Evolutionary conservation across 768 basidiomycete genomes (phyloP).

Genomic region (Mycena rosella): DNA sequence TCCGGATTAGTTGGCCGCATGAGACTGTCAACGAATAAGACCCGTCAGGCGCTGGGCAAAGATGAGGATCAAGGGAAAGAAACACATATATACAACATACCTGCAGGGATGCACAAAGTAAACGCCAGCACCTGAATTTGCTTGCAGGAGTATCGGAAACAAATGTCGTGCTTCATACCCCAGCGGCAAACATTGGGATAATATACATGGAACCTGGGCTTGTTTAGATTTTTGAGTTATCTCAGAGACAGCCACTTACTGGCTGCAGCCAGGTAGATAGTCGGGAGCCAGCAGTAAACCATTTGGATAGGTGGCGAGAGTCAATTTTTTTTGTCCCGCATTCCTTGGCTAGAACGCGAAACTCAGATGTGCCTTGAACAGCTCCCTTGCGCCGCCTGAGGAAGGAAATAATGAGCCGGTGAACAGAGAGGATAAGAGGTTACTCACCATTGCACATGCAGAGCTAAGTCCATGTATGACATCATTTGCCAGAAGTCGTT

Average conservation of each 20-base stretch:
- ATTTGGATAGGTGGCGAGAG: background rate
- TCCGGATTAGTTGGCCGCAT: background rate
- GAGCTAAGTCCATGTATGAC: background rate
- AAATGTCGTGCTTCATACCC: background rate
- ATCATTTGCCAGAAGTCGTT: conserved; percentile 3
- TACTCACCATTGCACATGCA: background rate
- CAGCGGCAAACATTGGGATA: conserved; percentile 1
- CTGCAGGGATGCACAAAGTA: background rate
- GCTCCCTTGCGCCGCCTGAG: background rate
- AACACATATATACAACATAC: background rate
- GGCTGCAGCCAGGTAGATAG: background rate
- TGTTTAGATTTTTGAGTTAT: too few species aligned
- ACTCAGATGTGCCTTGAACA: background rate
- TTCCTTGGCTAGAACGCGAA: background rate
- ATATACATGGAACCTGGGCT: background rate
- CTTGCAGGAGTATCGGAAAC: background rate
- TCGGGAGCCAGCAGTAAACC: background rate
- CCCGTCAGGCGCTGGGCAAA: background rate
- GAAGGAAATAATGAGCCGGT: too few species aligned
- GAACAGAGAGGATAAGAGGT: background rate
- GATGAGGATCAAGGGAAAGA: background rate
- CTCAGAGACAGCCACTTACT: background rate
- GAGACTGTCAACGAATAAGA: background rate
- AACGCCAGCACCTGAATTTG: background rate
- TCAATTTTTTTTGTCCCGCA: background rate